A percentile compares a stretch with the other conserved stretches of the same genome.
These are phyloP conservation scores for Candida sakaeoensis DNA, from an alignment of 805 yeast species.

Conservation along the genomic window DNA sequence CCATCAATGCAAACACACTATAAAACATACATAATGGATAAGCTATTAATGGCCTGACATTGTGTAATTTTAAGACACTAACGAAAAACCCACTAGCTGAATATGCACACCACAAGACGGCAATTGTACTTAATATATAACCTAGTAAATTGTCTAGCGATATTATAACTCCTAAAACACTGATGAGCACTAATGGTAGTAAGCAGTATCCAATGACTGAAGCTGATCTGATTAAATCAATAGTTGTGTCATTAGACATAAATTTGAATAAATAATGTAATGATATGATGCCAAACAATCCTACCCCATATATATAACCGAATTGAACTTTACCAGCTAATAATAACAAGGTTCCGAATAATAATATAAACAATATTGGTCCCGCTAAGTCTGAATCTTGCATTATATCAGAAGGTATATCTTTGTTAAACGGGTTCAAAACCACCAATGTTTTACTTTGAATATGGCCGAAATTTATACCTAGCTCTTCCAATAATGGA, in stretches of 20 bases:
- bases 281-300: slow-evolving; percentile 82
- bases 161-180: slow-evolving; percentile 65
- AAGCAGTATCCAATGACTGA: slow-evolving; percentile 92
- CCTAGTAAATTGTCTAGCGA: slow-evolving; percentile 74
- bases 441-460: slow-evolving; percentile 81
- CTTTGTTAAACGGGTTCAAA: slow-evolving; percentile 64
- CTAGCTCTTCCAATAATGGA: slow-evolving; percentile 86
- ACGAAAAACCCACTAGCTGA: slow-evolving; percentile 92
- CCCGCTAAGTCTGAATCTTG: slow-evolving; percentile 94
- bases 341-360: slow-evolving; percentile 79
- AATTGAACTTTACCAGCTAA: slow-evolving; percentile 93
- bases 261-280: slow-evolving; percentile 80
- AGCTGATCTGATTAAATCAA: slow-evolving; percentile 69
- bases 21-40: slow-evolving; percentile 90
- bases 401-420: slow-evolving; percentile 67
- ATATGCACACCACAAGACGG: slow-evolving; percentile 87
- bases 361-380: slow-evolving; percentile 81
- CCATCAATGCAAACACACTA: slow-evolving; percentile 93
- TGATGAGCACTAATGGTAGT: slow-evolving; percentile 77
- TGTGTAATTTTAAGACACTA: slow-evolving; percentile 73
- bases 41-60: slow-evolving; percentile 87
- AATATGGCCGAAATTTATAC: slow-evolving; percentile 88
- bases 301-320: slow-evolving; percentile 96
- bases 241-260: slow-evolving; percentile 67
- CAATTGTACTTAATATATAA: slow-evolving; percentile 59